Base-by-base conservation (phyloP, 2,329 filamentous ascomycete species). In the Xylariaceae sp. region DNA sequence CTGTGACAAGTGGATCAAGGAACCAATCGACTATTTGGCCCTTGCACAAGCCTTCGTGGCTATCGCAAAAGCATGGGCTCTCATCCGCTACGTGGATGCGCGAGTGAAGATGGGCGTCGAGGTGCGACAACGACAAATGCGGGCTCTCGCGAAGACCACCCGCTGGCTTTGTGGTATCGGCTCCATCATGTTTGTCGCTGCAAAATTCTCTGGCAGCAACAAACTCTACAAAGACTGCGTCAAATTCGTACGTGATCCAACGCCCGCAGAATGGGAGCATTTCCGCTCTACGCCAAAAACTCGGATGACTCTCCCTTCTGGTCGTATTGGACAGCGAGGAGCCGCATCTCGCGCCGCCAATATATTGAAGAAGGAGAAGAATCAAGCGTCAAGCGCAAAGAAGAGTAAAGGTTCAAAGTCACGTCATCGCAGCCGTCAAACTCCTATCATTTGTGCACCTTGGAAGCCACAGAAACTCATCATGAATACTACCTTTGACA, bases 171-270 rank as follows among this genome's bases (percentile, higher is more conserved):
- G 80, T 18, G 73, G 75, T 19, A 71, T 78, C 43, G 82, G 81
- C 6, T 74, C 79, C 28, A 72, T 83, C 17, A 75, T 77, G 43
- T 84, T 82, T 56, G 78, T 82, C 3, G 80, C 80, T 3, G 81
- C 81, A 5, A 77, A 75, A 36, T 76, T 82, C 11, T 71, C 74
- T 14, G 73, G 75, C 33, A 67, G 67, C 22, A 69, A 65, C 50
- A 75, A 75, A 49, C 69, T 84, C 6, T 84, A 80, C 69, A 83
- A 82, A 58, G 81, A 85, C 58, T 86, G 83, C 58, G 73, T 86
- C 55, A 81, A 81, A 56, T 84, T 78, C 51, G 68, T 78, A 43
- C 73, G 81, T 42, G 80, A 84, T 6, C 74, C 83, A 31, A 80
- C 75, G 12, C 61, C 75, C 1, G 76, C 78, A 18, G 82, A 85